phyloP scores from a whole-genome alignment of 345 rosid genomes.

The rapeseed (Brassica napus) region Da-Ae NC_063447.1:7135501-7136000 shows the following conservation, averaged over 20 bases:
- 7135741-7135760: constrained; percentile 9
- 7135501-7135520: constrained; percentile 40
- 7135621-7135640: constrained; percentile 43
- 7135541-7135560: constrained; percentile 38
- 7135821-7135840: neutral
- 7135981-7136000: constrained; percentile 73
- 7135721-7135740: constrained; percentile 18
- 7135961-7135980: constrained; percentile 63
- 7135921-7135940: constrained; percentile 69
- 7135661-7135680: constrained; percentile 27
- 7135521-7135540: constrained; percentile 36
- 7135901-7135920: constrained; percentile 41
- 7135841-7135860: constrained; percentile 19
- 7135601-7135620: constrained; percentile 24
- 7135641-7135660: constrained; percentile 29
- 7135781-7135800: neutral
- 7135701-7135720: constrained; percentile 25
- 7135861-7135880: constrained; percentile 6
- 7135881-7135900: constrained; percentile 42
- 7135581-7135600: constrained; percentile 16
- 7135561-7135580: constrained; percentile 39
- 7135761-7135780: neutral
- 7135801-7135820: constrained; percentile 20
- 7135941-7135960: constrained; percentile 69
- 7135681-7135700: constrained; percentile 20